Evolutionary conservation across 179 eudicot species (phyloP), one percentile per base, ranked within the genome.

Genomic region (Monotropa hypopitys): DNA sequence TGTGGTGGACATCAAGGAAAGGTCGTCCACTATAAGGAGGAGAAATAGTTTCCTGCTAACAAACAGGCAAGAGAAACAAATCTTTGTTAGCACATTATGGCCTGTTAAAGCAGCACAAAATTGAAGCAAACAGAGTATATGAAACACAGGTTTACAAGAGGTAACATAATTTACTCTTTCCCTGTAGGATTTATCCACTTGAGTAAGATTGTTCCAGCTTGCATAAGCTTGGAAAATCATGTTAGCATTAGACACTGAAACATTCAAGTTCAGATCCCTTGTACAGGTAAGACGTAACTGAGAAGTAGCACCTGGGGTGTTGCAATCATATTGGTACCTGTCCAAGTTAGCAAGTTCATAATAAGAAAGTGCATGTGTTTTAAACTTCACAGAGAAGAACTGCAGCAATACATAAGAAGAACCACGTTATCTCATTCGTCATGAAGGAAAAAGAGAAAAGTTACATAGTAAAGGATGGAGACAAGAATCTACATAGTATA

Each of bases 141-240:
- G 66, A 32, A 49, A 40, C 16, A 70, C 45, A 65, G 32, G 56
- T 53, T 46, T 16, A 30, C 10, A 68, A 70, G 66, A 35, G 47
- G 66, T 26, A 65, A 68, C 21, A 78, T 35, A 81, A 81, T 80
- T 53, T 84, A 91, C 90, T 51, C 74, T 85, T 54, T 76, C 77
- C 70, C 75, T 76, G 68, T 77, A 76, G 63, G 94, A 81, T 61
- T 86, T 90, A 72, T 89, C 88, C 76, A 83, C 91, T 78, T 84
- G 86, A 73, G 84, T 81, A 78, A 96, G 97, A 84, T 91, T 90
- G 79, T 82, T 83, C 99, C 99, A 96, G 87, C 99, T 96, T 40
- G 98, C 91, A 87, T 96, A 96, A 80, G 99, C 99, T 88, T 96
- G 99, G 70, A 93, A 88, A 81, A 93, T 80, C 92, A 88, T 93